These are phyloP conservation scores for Vitis hybrid DNA, from an alignment of 177 flowering plant genomes.

Conservation along the genomic window DNA sequence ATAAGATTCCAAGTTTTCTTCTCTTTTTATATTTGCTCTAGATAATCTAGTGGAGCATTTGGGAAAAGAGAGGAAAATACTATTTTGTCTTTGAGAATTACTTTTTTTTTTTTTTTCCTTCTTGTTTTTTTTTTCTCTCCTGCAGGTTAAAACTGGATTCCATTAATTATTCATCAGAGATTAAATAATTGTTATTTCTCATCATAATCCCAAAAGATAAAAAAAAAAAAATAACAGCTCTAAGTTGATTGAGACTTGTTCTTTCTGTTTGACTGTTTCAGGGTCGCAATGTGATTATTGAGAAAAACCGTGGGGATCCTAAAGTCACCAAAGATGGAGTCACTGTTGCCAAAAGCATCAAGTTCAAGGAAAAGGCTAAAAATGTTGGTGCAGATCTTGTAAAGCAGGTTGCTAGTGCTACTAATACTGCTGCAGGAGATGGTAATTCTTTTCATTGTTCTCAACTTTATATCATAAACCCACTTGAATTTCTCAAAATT, in stretches of 20 bases:
- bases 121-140: background rate
- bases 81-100: background rate
- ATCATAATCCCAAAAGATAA: background rate
- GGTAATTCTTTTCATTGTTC: constrained; percentile 37
- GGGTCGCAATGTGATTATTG: constrained; percentile 90
- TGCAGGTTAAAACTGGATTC: background rate
- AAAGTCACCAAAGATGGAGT: constrained; percentile 91
- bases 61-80: background rate
- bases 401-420: constrained; percentile 83
- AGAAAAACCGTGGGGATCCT: constrained; percentile 49
- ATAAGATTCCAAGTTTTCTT: background rate
- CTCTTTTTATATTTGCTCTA: background rate
- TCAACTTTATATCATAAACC: too few species aligned
- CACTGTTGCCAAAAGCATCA: constrained; percentile 85
- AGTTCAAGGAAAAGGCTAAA: constrained; percentile 61
- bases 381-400: constrained; percentile 86
- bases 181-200: background rate
- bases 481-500: background rate
- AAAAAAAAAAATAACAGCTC: background rate
- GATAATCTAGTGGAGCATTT: background rate
- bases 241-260: background rate
- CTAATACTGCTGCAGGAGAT: constrained; percentile 84
- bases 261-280: constrained; percentile 16
- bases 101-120: too few species aligned
- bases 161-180: background rate